Evolutionary conservation across 2,329 filamentous ascomycete genomes (phyloP), one percentile per base, ranked within the genome.

Genomic region (Plectosphaerella plurivora): DNA sequence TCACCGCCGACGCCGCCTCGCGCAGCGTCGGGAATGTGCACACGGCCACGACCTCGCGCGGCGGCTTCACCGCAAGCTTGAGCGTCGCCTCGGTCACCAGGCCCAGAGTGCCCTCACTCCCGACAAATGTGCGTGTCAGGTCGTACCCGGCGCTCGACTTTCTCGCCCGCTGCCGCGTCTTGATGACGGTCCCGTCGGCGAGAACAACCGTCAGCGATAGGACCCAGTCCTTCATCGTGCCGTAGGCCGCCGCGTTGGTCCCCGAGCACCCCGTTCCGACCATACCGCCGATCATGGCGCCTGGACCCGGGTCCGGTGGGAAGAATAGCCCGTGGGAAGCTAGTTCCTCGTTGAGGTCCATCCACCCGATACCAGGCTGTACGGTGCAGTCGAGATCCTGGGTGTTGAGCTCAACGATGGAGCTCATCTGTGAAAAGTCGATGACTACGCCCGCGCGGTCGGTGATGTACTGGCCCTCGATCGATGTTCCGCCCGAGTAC

Each of bases 171-270:
- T 91, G 87, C 55, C 86, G 79, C 4, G 89, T 93, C 72, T 91
- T 91, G 63, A 93, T 84, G 35, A 92, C 70, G 0, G 88, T 91
- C 20, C 90, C 89, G 66, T 94, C 89, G 2, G 89, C 87, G 50
- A 95, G 77, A 1, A 95, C 89, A 2, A 94, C 87, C 0, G 89
- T 94, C 47, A 95, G 73, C 49, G 83, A 88, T 10, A 93, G 70
- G 1, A 94, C 89, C 89, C 89, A 95, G 65, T 95, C 90, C 51
- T 88, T 83, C 89, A 94, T 94, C 0, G 89, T 94, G 49, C 89
- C 90, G 64, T 94, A 94, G 47, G 88, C 79, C 66, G 91, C 91
- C 4, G 89, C 83, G 65, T 95, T 94, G 3, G 89, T 94, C 47
- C 90, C 90, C 54, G 75, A 78, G 64, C 75, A 79, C 47, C 76